phyloP scores from a whole-genome alignment of 2,329 filamentous ascomycete genomes.

The Verticillium tricorpus region DNA sequence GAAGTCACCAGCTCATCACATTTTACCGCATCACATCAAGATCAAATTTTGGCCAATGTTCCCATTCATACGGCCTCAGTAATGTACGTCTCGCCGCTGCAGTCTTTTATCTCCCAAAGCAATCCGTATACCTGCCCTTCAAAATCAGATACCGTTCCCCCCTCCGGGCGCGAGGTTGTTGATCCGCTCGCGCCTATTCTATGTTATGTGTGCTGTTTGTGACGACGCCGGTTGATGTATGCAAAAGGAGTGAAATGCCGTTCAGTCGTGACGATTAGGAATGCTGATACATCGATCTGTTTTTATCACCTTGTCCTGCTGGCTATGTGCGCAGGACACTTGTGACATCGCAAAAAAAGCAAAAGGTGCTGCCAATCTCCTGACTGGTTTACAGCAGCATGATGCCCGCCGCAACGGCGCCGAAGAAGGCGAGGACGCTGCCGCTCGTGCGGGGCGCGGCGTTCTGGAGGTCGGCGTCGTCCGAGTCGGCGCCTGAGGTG shows the following conservation, averaged over 20 bases:
- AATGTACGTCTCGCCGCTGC: background rate
- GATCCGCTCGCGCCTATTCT: background rate
- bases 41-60: too few relatives aligned
- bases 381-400: background rate
- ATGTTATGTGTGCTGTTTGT: background rate
- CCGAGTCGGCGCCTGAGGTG: conserved; percentile 14
- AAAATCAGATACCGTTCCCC: background rate
- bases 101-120: background rate
- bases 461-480: conserved; percentile 32
- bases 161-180: background rate
- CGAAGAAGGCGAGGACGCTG: conserved; percentile 14
- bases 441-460: conserved; percentile 20
- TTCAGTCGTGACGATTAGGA: background rate
- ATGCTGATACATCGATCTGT: background rate
- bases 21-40: too few relatives aligned
- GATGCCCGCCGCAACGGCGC: conserved; percentile 19
- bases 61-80: too few relatives aligned
- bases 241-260: background rate
- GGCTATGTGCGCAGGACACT: background rate
- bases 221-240: background rate
- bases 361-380: background rate
- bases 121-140: background rate
- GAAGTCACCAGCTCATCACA: too few relatives aligned
- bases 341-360: background rate
- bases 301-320: background rate